Evolutionary conservation across 208 protist genomes (phyloP).

Genomic region (Tritrichomonas musculus): DNA sequence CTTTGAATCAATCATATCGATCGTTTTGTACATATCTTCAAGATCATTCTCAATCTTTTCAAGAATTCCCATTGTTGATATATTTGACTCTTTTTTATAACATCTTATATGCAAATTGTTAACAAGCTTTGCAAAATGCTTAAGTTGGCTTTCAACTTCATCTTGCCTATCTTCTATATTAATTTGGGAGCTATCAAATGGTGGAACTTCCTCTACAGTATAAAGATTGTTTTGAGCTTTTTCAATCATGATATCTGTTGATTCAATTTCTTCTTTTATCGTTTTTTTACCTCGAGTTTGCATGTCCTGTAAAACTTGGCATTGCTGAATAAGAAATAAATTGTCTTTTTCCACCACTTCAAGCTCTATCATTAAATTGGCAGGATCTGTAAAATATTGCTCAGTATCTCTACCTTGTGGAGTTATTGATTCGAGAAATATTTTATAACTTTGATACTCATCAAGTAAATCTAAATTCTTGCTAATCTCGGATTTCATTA

Average conservation of each 20-base stretch:
- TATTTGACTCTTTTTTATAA: neutral
- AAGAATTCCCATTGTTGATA: neutral
- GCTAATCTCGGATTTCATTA: neutral
- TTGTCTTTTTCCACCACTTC: neutral
- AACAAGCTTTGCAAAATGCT: neutral
- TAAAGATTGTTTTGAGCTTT: neutral
- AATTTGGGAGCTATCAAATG: neutral
- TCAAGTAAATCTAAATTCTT: conserved; percentile 10
- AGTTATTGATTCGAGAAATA: neutral
- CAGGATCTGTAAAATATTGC: neutral
- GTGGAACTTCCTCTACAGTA: neutral
- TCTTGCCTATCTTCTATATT: too few relatives aligned
- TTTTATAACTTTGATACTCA: neutral
- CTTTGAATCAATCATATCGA: neutral
- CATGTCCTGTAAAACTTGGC: neutral
- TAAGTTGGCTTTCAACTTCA: neutral
- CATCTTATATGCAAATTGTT: neutral
- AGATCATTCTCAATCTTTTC: neutral
- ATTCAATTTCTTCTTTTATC: neutral
- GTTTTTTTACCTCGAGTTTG: neutral
- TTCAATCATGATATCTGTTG: neutral
- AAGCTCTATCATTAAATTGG: neutral
- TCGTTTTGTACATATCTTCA: neutral
- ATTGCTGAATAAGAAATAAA: conserved; percentile 21
- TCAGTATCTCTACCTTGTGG: neutral